Evolutionary conservation across 345 rosid species (phyloP), one percentile per base, ranked within the genome.

Genomic region (Gossypium herbaceum): DNA sequence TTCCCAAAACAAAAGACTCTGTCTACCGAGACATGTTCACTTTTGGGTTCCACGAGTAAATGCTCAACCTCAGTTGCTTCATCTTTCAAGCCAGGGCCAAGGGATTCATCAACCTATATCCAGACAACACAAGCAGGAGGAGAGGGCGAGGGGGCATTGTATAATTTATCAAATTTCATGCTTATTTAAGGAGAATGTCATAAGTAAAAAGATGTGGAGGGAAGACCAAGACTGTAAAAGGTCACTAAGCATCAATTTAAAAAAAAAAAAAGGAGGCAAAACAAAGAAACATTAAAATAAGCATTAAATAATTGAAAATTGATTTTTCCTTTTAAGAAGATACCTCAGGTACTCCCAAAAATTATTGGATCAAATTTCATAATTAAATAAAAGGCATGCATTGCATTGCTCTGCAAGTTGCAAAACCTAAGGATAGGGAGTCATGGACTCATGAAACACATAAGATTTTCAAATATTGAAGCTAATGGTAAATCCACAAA

Each of bases 91-190:
- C 80, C 76, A 72, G 87, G 87, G 69, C 63, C 78, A 74, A 77
- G 68, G 39, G 85, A 71, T 64, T 85, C 87, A 58, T 86, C 89
- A 44, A 76, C 85, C 84, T 89, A 85, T 58, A 77, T 82, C 88
- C 84, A 71, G 71, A 54, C 41, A 51, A 60, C 68, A 48, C 12
- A 19, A 74, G 20, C n/a, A 47, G 9, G 27, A 22, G 66, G 43
- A 73, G 13, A 2, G 55, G 56, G 41, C n/a, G 34, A 9, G 75
- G 8, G 68, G 51, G 25, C 34, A 57, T 39, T 10, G 51, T 20
- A 43, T 9, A 1, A 63, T 11, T 15, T 24, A 13, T n/a, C 44
- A 75, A 56, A 69, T 73, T 41, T 12, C 72, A 68, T 12, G 62
- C 56, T 73, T 73, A 74, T 77, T 63, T 16, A 12, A 64, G 59